These are phyloP conservation scores for Phytophthora europaea DNA, from an alignment of 352 stramenopile genomes.

Conservation along the genomic window DNA sequence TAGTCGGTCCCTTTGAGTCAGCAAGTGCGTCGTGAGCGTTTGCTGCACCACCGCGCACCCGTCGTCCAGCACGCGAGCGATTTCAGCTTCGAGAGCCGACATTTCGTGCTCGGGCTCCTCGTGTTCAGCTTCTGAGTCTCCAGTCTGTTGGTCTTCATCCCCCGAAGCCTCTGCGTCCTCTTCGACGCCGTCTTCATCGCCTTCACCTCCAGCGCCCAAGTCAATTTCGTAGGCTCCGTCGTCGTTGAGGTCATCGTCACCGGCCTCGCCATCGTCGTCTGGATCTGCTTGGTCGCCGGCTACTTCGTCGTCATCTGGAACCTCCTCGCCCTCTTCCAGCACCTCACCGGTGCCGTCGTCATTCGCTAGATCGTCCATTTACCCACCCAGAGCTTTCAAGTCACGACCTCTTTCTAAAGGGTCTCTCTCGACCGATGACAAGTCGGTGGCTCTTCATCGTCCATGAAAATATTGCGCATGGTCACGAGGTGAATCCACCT, in stretches of 20 bases:
- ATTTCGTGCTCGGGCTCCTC: constrained; percentile 22
- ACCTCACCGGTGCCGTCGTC: constrained; percentile 3
- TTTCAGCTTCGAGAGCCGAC: constrained; percentile 23
- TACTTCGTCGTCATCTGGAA: constrained; percentile 10
- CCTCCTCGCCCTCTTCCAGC: constrained; percentile 11
- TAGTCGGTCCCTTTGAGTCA: constrained; percentile 20
- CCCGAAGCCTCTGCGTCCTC: not conserved
- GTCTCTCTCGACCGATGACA: not conserved
- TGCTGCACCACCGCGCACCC: constrained; percentile 19
- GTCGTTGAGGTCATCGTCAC: constrained; percentile 12
- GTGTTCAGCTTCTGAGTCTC: not conserved
- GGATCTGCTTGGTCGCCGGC: not conserved
- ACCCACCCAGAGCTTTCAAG: not conserved
- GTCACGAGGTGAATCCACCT: not conserved
- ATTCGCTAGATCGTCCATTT: constrained; percentile 12
- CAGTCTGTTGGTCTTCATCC: not conserved
- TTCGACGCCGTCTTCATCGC: not conserved
- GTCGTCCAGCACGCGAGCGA: constrained; percentile 38
- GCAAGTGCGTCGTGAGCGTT: constrained; percentile 14
- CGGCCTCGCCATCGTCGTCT: constrained; percentile 1
- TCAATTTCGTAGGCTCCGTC: constrained; percentile 28
- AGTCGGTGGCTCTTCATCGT: not conserved
- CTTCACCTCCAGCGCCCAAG: constrained; percentile 5
- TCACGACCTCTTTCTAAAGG: not conserved
- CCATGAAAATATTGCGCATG: constrained; percentile 1